phyloP scores from a whole-genome alignment of 768 basidiomycete genomes.

The Neoboletus brunneissimus region DNA sequence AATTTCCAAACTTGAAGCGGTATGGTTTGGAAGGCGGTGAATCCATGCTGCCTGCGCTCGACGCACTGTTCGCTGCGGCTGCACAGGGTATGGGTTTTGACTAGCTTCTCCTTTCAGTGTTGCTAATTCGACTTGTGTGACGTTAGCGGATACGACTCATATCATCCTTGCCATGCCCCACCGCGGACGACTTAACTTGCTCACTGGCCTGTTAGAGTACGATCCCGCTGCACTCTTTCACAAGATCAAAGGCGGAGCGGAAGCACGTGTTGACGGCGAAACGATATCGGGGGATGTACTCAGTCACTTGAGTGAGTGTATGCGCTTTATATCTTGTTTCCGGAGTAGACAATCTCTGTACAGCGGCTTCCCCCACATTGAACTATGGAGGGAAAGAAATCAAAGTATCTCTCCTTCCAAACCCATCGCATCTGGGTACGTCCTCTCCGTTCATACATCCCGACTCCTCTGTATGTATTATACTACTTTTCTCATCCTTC shows the following conservation, averaged over 20 bases:
- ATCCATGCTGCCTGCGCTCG: conserved; percentile 88
- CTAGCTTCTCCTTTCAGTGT: neutral
- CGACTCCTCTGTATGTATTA: neutral
- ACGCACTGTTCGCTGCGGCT: conserved; percentile 68
- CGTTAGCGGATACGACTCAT: conserved; percentile 60
- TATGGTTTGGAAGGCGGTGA: conserved; percentile 92
- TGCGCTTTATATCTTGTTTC: neutral
- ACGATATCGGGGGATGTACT: conserved; percentile 81
- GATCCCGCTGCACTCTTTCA: conserved; percentile 72
- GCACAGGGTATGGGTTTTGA: conserved; percentile 44
- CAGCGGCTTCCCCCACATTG: conserved; percentile 65
- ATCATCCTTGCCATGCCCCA: conserved; percentile 86
- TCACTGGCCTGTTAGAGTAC: conserved; percentile 72
- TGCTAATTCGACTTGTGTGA: neutral
- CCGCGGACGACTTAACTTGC: conserved; percentile 80
- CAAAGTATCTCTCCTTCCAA: conserved; percentile 76
- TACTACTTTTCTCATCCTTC: neutral
- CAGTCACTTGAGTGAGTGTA: conserved; percentile 67
- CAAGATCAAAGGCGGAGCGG: conserved; percentile 81
- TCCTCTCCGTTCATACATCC: conserved; percentile 1
- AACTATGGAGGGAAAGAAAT: conserved; percentile 49
- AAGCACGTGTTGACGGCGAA: conserved; percentile 57
- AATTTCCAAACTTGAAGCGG: conserved; percentile 86
- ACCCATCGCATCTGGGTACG: conserved; percentile 72
- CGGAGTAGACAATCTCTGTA: neutral